Conservation (phyloP, 805 yeast genomes). For the Ogataea paraovalis region DNA sequence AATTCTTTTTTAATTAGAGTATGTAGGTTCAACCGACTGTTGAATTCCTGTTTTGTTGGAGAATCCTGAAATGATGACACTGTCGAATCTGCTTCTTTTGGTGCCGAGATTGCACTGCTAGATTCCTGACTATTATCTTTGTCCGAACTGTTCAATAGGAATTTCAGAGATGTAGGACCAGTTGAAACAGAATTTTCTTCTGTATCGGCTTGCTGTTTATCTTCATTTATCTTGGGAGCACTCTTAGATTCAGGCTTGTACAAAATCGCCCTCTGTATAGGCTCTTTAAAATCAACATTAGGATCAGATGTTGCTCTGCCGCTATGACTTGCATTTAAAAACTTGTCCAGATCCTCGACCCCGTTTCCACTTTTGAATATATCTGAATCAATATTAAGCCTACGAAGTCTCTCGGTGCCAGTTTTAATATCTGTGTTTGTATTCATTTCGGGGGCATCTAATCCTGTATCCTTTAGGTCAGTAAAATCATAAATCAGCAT, state of each 20-base stretch:
- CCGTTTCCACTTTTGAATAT: conserved; percentile 3
- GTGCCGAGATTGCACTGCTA: neutral
- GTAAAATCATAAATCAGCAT: conserved; percentile 19
- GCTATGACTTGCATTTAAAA: neutral
- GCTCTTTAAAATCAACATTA: neutral
- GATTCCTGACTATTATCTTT: neutral
- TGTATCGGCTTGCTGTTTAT: neutral
- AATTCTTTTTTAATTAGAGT: conserved; percentile 13
- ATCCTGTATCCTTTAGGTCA: neutral
- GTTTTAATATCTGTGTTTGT: neutral
- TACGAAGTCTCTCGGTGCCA: conserved; percentile 6
- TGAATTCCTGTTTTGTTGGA: too few species aligned
- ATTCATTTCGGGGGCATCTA: neutral
- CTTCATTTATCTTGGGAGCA: neutral
- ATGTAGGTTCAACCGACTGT: conserved; percentile 21
- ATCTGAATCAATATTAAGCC: conserved; percentile 6
- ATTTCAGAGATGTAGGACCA: neutral
- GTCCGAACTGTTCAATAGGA: neutral
- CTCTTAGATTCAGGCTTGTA: neutral
- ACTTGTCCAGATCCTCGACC: conserved; percentile 2
- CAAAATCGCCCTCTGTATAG: neutral
- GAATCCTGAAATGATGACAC: too few species aligned
- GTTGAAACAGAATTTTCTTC: neutral
- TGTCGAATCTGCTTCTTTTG: neutral
- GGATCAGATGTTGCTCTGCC: neutral